Evolutionary conservation across 2,329 filamentous ascomycete genomes (phyloP).

Genomic region (Ophioceras dolichostomum): DNA sequence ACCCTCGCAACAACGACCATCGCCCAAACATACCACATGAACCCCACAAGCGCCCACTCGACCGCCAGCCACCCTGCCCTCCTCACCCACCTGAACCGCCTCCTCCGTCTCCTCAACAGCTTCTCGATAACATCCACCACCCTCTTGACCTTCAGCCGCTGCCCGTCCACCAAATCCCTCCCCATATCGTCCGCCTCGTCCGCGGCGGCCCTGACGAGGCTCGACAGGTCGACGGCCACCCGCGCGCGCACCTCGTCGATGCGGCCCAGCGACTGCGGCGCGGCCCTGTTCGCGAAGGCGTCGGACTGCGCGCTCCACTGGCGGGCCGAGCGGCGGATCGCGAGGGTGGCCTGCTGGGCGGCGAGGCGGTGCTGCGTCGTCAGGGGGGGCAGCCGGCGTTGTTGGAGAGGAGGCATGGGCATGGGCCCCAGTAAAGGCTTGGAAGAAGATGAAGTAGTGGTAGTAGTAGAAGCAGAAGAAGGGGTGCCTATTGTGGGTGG

Average conservation of each 20-base stretch:
- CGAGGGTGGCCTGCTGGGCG: constrained; percentile 35
- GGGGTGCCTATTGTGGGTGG: no score
- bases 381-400: constrained; percentile 11
- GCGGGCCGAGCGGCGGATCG: constrained; percentile 33
- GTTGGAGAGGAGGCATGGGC: no score
- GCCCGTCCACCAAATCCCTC: constrained; percentile 61
- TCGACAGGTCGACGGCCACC: constrained; percentile 39
- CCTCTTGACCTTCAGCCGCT: constrained; percentile 69
- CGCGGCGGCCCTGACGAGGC: constrained; percentile 52
- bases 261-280: constrained; percentile 35
- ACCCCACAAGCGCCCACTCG: constrained; percentile 77
- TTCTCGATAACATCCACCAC: constrained; percentile 69
- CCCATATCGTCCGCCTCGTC: constrained; percentile 73
- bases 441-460: no score
- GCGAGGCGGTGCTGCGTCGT: constrained; percentile 17
- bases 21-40: constrained; percentile 94
- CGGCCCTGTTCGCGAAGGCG: constrained; percentile 43
- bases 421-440: no score
- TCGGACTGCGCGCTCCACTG: constrained; percentile 49
- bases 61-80: constrained; percentile 68
- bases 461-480: no score
- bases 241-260: constrained; percentile 34
- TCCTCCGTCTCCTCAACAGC: constrained; percentile 56
- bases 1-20: constrained; percentile 67
- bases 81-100: constrained; percentile 61